Conservation (phyloP, 2,329 filamentous ascomycete species). For the Aspergillus hiratsukae region DNA sequence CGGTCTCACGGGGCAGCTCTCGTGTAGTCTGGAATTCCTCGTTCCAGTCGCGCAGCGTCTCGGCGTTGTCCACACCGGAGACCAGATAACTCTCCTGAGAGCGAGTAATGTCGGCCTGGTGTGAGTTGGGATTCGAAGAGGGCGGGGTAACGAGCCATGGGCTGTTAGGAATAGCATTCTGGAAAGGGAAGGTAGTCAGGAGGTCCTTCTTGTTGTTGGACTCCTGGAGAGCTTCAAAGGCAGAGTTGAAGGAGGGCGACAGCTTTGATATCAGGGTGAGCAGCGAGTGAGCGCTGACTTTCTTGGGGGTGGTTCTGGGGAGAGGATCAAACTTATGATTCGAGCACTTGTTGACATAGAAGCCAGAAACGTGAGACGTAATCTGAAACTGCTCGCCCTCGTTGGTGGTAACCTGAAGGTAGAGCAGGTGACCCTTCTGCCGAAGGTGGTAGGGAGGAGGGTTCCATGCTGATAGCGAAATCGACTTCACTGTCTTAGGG, state of each 20-base stretch:
- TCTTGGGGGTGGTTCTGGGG: slow-evolving; percentile 74
- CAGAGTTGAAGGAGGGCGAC: slow-evolving; percentile 74
- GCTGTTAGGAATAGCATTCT: slow-evolving; percentile 85
- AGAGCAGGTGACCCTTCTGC: slow-evolving; percentile 87
- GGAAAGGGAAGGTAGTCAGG: slow-evolving; percentile 89
- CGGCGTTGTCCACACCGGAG: slow-evolving; percentile 84
- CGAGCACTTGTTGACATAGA: slow-evolving; percentile 95
- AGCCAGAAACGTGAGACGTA: slow-evolving; percentile 88
- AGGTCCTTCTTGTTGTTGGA: slow-evolving; percentile 82
- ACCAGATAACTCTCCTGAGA: slow-evolving; percentile 91
- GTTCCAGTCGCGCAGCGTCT: slow-evolving; percentile 96
- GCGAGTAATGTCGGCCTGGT: slow-evolving; percentile 78
- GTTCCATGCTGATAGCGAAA: slow-evolving; percentile 91
- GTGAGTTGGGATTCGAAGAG: slow-evolving; percentile 58
- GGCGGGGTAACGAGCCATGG: slow-evolving; percentile 82
- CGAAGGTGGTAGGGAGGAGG: slow-evolving; percentile 87
- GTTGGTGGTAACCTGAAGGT: slow-evolving; percentile 81
- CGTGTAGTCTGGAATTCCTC: slow-evolving; percentile 97
- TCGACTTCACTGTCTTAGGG: slow-evolving; percentile 85
- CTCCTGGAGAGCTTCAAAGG: slow-evolving; percentile 76
- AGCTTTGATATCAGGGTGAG: slow-evolving; percentile 72
- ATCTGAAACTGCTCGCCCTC: slow-evolving; percentile 95
- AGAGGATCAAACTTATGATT: slow-evolving; percentile 93
- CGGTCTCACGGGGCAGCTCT: slow-evolving; percentile 86
- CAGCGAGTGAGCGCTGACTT: slow-evolving; percentile 76